A percentile compares a stretch with the other conserved stretches of the same genome.
phyloP scores from a whole-genome alignment of 1,284 basidiomycete genomes.

The Rhodotorula sp. region DNA sequence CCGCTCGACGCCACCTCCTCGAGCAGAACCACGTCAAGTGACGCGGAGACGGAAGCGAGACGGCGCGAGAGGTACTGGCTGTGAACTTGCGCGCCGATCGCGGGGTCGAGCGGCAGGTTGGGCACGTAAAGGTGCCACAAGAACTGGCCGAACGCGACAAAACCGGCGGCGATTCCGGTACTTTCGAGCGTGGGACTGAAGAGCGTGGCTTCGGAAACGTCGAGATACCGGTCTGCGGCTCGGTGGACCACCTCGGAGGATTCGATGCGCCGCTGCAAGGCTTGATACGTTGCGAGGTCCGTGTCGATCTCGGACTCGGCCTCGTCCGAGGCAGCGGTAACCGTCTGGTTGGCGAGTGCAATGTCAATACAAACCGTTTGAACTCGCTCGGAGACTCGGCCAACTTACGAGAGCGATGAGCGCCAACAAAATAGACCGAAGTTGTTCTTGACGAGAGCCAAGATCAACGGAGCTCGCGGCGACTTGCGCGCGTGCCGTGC shows the following conservation, averaged over 20 bases:
- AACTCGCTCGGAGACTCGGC: neutral
- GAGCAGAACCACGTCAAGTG: slow-evolving; percentile 58
- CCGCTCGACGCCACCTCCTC: slow-evolving; percentile 66
- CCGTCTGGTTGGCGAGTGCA: neutral
- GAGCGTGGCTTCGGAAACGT: neutral
- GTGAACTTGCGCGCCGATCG: slow-evolving; percentile 56
- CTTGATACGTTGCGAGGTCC: neutral
- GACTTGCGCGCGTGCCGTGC: slow-evolving; percentile 27
- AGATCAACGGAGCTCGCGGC: slow-evolving; percentile 13
- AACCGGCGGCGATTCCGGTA: slow-evolving; percentile 58
- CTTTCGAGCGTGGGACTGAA: slow-evolving; percentile 40
- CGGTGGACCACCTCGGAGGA: slow-evolving; percentile 11
- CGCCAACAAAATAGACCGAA: slow-evolving; percentile 14
- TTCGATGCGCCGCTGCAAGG: neutral
- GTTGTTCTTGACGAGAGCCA: slow-evolving; percentile 2
- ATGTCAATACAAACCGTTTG: neutral
- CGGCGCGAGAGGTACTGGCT: slow-evolving; percentile 32
- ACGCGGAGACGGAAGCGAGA: slow-evolving; percentile 15
- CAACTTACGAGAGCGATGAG: slow-evolving; percentile 28
- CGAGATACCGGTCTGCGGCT: slow-evolving; percentile 25
- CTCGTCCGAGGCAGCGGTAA: slow-evolving; percentile 9
- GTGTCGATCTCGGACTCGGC: neutral
- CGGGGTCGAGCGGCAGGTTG: slow-evolving; percentile 82
- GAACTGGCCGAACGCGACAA: slow-evolving; percentile 63
- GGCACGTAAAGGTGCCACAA: slow-evolving; percentile 77